A percentile compares a stretch with the other conserved stretches of the same genome.
Conservation (phyloP, 495 filamentous ascomycete genomes). For the Penicillium herquei region DNA sequence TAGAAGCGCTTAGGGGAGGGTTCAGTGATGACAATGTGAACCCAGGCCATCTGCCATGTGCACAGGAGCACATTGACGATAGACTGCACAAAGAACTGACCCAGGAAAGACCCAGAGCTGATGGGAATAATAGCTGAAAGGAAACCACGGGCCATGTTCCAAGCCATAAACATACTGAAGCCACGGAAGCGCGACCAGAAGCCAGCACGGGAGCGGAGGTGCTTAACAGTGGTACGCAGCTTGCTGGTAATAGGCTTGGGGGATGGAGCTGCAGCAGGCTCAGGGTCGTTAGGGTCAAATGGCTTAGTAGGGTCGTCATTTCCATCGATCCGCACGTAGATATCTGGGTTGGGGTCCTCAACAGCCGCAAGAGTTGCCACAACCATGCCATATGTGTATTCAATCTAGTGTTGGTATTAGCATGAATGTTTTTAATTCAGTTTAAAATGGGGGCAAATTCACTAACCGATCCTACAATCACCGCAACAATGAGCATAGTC, state of each 20-base stretch:
- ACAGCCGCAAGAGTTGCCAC: slow-evolving; percentile 60
- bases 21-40: slow-evolving; percentile 60
- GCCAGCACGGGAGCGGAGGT: slow-evolving; percentile 56
- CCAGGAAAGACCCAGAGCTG: slow-evolving; percentile 24
- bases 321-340: slow-evolving; percentile 48
- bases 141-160: slow-evolving; percentile 27
- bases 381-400: slow-evolving; percentile 59
- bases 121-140: slow-evolving; percentile 26
- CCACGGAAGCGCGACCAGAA: slow-evolving; percentile 59
- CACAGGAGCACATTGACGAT: slow-evolving; percentile 44
- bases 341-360: slow-evolving; percentile 59
- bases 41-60: slow-evolving; percentile 55
- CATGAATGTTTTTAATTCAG: not conserved
- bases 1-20: slow-evolving; percentile 51
- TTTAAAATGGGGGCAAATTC: not conserved
- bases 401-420: slow-evolving; percentile 23
- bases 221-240: slow-evolving; percentile 54
- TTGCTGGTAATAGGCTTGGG: slow-evolving; percentile 57
- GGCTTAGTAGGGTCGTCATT: slow-evolving; percentile 33
- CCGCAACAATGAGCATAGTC: not conserved
- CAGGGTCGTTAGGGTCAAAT: slow-evolving; percentile 31
- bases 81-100: slow-evolving; percentile 37
- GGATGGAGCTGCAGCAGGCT: slow-evolving; percentile 17
- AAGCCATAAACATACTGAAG: slow-evolving; percentile 37
- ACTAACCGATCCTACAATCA: slow-evolving; percentile 9